phyloP scores from a whole-genome alignment of 2,329 filamentous ascomycete genomes.

The Neonectria faginata region DNA sequence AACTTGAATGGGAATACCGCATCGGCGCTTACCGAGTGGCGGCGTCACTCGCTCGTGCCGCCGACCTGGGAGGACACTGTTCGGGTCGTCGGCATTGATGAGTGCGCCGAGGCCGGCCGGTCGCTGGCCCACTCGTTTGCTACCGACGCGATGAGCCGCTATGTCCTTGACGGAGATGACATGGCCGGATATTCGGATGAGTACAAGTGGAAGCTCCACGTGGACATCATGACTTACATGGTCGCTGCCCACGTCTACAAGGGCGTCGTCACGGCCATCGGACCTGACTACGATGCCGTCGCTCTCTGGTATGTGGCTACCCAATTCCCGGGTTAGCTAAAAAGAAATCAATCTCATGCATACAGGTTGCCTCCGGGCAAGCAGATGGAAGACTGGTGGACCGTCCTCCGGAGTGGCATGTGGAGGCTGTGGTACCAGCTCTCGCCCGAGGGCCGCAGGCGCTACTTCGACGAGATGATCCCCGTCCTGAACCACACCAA shows the following conservation, averaged over 20 bases:
- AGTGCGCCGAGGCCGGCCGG: conserved; percentile 77
- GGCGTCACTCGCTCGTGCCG: conserved; percentile 62
- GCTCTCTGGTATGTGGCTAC: conserved; percentile 75
- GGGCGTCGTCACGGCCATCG: conserved; percentile 79
- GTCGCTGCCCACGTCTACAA: conserved; percentile 80
- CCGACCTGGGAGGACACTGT: conserved; percentile 66
- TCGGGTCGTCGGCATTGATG: conserved; percentile 71
- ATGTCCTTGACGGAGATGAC: conserved; percentile 80
- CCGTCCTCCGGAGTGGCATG: conserved; percentile 78
- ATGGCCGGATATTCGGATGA: conserved; percentile 71
- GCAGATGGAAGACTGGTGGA: conserved; percentile 79
- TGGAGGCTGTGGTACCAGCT: conserved; percentile 83
- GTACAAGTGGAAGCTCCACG: conserved; percentile 80
- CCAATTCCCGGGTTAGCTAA: not conserved
- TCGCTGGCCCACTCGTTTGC: conserved; percentile 83
- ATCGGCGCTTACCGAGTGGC: conserved; percentile 47
- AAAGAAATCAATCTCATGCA: not conserved
- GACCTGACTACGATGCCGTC: conserved; percentile 80
- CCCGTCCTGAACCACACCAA: conserved; percentile 81
- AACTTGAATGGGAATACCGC: conserved; percentile 49
- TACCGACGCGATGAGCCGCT: conserved; percentile 78
- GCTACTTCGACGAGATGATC: conserved; percentile 83
- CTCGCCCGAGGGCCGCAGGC: conserved; percentile 75
- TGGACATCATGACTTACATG: conserved; percentile 81
- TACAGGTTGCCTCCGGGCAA: conserved; percentile 79